Base-by-base conservation (phyloP, 2,329 filamentous ascomycete species). In the Xylogone sp. region DNA sequence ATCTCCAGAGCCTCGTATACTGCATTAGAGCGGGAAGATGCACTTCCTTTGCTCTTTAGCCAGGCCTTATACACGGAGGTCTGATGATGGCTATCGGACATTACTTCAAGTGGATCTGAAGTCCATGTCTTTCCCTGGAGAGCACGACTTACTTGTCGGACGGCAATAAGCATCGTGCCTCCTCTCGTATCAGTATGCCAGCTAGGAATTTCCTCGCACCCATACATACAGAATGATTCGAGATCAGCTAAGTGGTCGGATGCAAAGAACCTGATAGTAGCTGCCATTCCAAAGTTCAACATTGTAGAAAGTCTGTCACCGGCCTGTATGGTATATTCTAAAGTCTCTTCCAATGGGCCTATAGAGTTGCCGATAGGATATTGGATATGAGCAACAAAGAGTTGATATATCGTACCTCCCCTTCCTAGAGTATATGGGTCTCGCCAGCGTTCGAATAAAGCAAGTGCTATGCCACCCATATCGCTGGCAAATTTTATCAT, bases 221-320 rank as follows among this genome's bases (percentile, higher is more conserved):
- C 79, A 54, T 86, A 88, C 45, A 83, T 78, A 59, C 86, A 87
- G 63, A 83, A 88, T 0, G 78, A 77, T 64, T 91, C 87, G 0
- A 90, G 71, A 51, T 92, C 88, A 13, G 75, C 73, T 45, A 84
- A 74, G 53, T 89, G 85, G 56, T 89, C 82, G 57, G 84, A 85
- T 12, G 81, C 79, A 66, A 86, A 90, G 51, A 91, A 79, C 57
- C 81, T 84, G 60, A 86, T 79, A 56, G 82, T 78, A 2, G 84
- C 82, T 27, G 79, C 76, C 19, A 90, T 71, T 0, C 87, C 88
- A 48, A 87, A 82, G 59, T 86, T 87, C 9, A 92, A 72, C 27
- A 92, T 83, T 6, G 86, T 83, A 1, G 87, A 79, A 49, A 87
- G 83, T 24, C 86, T 79, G 63, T 93, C 88, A 1, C 87, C 87